Percentiles rank a stretch among this genome's conserved stretches.
Evolutionary conservation across 331 rosid genomes (phyloP).

Genomic region (Arachis monticola): DNA sequence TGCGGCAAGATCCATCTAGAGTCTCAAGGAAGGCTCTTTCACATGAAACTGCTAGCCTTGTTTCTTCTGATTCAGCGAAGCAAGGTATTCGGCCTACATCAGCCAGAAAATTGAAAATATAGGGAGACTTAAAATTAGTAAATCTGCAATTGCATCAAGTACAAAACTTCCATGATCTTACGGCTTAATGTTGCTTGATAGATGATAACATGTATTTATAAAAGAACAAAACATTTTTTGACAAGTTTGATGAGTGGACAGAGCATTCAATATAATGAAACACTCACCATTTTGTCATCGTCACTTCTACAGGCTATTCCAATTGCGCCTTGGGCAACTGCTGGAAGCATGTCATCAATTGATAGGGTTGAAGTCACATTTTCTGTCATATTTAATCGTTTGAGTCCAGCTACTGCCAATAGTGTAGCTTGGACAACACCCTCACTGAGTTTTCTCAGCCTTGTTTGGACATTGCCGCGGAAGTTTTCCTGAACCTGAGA

Average conservation of each 20-base stretch:
- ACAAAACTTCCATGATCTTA: constrained; percentile 4
- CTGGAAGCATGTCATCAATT: constrained; percentile 96
- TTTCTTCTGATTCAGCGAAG: constrained; percentile 86
- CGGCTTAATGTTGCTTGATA: neutral
- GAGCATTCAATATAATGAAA: constrained; percentile 13
- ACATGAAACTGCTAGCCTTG: constrained; percentile 74
- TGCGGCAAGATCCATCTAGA: constrained; percentile 84
- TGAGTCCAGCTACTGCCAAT: constrained; percentile 92
- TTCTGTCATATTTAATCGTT: constrained; percentile 87
- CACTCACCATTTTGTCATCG: constrained; percentile 77
- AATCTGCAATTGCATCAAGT: neutral
- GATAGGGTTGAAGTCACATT: constrained; percentile 78
- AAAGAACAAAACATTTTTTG: neutral
- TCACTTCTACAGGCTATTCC: constrained; percentile 92
- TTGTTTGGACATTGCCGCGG: constrained; percentile 92
- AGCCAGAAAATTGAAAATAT: constrained; percentile 8
- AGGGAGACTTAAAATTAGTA: constrained; percentile 7
- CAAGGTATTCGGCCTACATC: constrained; percentile 70
- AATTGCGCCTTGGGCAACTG: constrained; percentile 99
- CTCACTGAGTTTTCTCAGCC: constrained; percentile 78
- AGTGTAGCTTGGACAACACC: constrained; percentile 94
- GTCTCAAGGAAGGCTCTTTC: constrained; percentile 85
- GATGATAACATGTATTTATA: too few species aligned
- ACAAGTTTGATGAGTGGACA: constrained; percentile 3
- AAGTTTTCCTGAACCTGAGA: constrained; percentile 86